phyloP scores from a whole-genome alignment of 768 basidiomycete genomes.

The Amanita thiersii region DNA sequence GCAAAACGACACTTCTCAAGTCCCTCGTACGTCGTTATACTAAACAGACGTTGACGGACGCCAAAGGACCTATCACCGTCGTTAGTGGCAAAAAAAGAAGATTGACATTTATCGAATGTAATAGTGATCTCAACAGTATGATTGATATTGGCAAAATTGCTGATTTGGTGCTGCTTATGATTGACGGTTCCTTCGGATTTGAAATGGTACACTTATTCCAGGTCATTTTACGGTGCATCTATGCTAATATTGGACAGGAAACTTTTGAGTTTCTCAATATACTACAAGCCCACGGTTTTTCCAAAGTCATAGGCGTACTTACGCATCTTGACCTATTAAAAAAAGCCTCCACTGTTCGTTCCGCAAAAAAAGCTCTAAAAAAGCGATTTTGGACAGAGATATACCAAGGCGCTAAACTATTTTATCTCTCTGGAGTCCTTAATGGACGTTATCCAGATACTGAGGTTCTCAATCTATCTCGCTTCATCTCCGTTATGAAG shows the following conservation, averaged over 20 bases:
- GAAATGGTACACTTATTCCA: slow-evolving; percentile 74
- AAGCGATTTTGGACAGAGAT: slow-evolving; percentile 99
- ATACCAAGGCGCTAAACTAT: slow-evolving; percentile 96
- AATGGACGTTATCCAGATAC: slow-evolving; percentile 97
- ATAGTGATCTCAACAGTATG: slow-evolving; percentile 97
- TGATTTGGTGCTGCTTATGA: slow-evolving; percentile 93
- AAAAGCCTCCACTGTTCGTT: slow-evolving; percentile 76
- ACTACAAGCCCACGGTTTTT: slow-evolving; percentile 95
- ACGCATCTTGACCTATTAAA: slow-evolving; percentile 97
- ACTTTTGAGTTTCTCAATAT: slow-evolving; percentile 98
- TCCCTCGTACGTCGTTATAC: slow-evolving; percentile 88
- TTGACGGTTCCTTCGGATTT: slow-evolving; percentile 96
- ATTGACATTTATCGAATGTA: slow-evolving; percentile 96
- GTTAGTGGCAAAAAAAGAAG: slow-evolving; percentile 89
- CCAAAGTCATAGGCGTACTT: slow-evolving; percentile 95
- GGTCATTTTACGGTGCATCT: neutral
- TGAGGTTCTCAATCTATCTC: slow-evolving; percentile 91
- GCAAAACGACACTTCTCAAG: slow-evolving; percentile 91
- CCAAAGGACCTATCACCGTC: slow-evolving; percentile 90
- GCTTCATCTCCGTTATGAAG: slow-evolving; percentile 97
- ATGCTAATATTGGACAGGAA: slow-evolving; percentile 48
- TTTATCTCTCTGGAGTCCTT: slow-evolving; percentile 93
- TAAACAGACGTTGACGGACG: slow-evolving; percentile 86
- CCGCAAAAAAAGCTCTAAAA: slow-evolving; percentile 91
- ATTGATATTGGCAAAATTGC: slow-evolving; percentile 97